phyloP scores from a whole-genome alignment of 192 early-diverging fungal species.

The Dissophora ornata region DNA sequence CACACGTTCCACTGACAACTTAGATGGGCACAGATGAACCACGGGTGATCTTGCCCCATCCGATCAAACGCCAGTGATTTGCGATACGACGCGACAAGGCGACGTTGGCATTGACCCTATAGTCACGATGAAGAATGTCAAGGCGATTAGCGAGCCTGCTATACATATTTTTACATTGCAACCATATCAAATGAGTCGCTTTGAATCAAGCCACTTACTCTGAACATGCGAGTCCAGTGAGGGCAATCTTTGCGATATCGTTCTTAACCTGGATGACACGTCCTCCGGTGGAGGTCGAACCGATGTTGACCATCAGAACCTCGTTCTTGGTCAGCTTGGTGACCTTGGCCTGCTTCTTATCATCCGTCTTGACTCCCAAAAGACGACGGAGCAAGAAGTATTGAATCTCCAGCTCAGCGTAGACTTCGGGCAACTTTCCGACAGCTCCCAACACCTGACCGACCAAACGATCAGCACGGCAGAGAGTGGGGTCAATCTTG shows the following conservation, averaged over 20 bases:
- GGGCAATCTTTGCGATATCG: slow-evolving; percentile 93
- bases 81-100: slow-evolving; percentile 96
- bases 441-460: slow-evolving; percentile 94
- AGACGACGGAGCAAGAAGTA: slow-evolving; percentile 96
- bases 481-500: slow-evolving; percentile 93
- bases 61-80: slow-evolving; percentile 98
- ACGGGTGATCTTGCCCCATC: slow-evolving; percentile 96
- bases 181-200: no score
- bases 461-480: slow-evolving; percentile 95
- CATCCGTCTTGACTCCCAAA: slow-evolving; percentile 96
- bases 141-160: no score
- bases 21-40: slow-evolving; percentile 73
- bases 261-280: slow-evolving; percentile 94
- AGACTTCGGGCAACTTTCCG: slow-evolving; percentile 93
- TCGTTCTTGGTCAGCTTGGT: slow-evolving; percentile 94
- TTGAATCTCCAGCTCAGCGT: slow-evolving; percentile 95
- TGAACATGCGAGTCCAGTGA: slow-evolving; percentile 93
- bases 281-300: slow-evolving; percentile 93
- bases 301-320: slow-evolving; percentile 96
- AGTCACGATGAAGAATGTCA: not conserved
- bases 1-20: not conserved
- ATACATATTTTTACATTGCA: no score
- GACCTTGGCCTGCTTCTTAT: slow-evolving; percentile 98
- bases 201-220: slow-evolving; percentile 59
- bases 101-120: slow-evolving; percentile 88